phyloP scores from a whole-genome alignment of 352 stramenopile genomes.

The Phytophthora ramorum region DNA sequence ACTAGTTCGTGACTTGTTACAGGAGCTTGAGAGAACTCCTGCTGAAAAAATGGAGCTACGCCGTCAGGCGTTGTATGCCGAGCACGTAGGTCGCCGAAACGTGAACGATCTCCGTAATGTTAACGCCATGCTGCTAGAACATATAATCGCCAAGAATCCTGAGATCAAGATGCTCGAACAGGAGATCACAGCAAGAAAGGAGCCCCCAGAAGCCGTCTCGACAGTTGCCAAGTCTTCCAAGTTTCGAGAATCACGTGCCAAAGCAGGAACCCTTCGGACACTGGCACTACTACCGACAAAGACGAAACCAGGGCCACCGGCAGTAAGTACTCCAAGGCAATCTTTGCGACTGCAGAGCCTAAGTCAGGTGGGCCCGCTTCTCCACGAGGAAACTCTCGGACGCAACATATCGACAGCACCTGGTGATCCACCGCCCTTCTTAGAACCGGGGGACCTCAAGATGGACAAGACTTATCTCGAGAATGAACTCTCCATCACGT shows the following conservation, averaged over 20 bases:
- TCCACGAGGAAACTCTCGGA: conserved; percentile 46
- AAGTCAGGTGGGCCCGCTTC: conserved; percentile 45
- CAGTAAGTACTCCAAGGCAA: conserved; percentile 11
- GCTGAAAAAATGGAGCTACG: conserved; percentile 48
- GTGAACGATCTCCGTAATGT: conserved; percentile 54
- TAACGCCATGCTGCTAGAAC: conserved; percentile 65
- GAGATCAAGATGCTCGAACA: conserved; percentile 55
- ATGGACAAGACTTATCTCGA: conserved; percentile 73
- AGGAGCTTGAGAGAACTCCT: conserved; percentile 57
- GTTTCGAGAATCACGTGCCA: conserved; percentile 15
- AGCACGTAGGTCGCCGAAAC: conserved; percentile 59
- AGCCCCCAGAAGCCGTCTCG: not conserved
- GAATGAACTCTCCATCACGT: conserved; percentile 56
- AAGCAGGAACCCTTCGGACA: conserved; percentile 3
- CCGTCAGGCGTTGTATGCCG: conserved; percentile 52
- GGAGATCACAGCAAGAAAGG: conserved; percentile 21
- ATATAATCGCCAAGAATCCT: conserved; percentile 70
- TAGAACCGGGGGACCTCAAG: conserved; percentile 50
- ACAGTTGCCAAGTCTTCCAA: conserved; percentile 6
- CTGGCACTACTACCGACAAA: conserved; percentile 15
- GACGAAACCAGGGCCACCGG: not conserved
- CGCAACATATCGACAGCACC: conserved; percentile 24
- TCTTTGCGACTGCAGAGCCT: conserved; percentile 56
- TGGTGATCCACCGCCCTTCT: conserved; percentile 36
- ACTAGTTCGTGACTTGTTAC: conserved; percentile 48